Base-by-base conservation (phyloP, 177 flowering plant species). In the Telopea speciosissima region DNA sequence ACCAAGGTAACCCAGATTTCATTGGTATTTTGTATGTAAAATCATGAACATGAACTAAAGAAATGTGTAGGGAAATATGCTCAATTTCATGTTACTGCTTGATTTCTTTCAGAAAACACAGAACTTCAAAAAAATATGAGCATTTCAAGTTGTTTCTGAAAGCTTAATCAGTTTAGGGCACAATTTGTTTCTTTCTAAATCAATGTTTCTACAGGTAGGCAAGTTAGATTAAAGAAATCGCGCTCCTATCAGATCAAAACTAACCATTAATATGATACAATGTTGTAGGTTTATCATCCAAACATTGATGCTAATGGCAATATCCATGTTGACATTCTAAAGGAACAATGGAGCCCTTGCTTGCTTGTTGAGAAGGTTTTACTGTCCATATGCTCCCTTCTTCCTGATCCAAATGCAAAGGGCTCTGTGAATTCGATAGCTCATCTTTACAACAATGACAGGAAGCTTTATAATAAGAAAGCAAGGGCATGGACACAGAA, bases 1-100 rank as follows among this genome's bases (percentile, higher is more conserved):
- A 78, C 78, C 24, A 78, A 75, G 78, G 81, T 75, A 58, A 4
- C 72, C 11, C 40, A 36, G 12, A 3, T 22, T 22, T 71, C 12
- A 14, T 16, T 59, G 23, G 8, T 42, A 17, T 63, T 63, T 26
- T 10, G 40, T 26, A 28, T 16, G 1, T 4, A 63, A n/a, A 14
- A 21, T 28, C 19, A 63, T 24, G 33, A 13, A 24, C 9, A 24
- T 11, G 24, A 24, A 24, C 31, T 11, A 24, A 14, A 24, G 28
- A 62, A 24, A 62, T 62, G 65, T 62, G 26, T 28, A 14, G n/a
- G 1, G 28, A 62, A 24, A 62, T 62, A 28, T 62, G 14, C 65
- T 24, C 17, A 24, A 62, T 24, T 24, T 4, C 24, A 1, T 13
- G n/a, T 4, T 24, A 62, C 24, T 24, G 3, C 1, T 44, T 44